Base-by-base conservation (phyloP, 2,329 filamentous ascomycete species). In the Teratosphaeria epicoccoides region DNA sequence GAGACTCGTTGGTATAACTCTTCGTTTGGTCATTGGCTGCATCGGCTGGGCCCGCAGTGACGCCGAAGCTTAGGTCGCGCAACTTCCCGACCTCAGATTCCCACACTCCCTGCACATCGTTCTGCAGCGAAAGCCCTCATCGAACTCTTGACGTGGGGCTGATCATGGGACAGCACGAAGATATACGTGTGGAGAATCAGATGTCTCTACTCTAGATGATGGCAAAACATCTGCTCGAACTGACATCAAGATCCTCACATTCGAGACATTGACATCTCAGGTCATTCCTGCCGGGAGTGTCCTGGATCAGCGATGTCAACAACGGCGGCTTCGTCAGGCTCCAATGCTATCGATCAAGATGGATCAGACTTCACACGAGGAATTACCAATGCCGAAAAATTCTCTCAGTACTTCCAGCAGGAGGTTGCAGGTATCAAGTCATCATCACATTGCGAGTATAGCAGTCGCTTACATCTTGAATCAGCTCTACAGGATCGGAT, bases 321-420 rank as follows among this genome's bases (percentile, higher is more conserved):
- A 7, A 14, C 46, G 6, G 17, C 22, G 22, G n/a, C 49, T 33
- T 37, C 37, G n/a, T 14, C 45, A 24, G 28, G n/a, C 10, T 9
- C 37, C 23, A 22, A 37, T 10, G 26, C 29, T 7, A 47, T 23
- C 3, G 24, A 25, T 23, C 24, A 51, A 20, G 40, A 46, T 23
- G 26, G 50, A 63, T 48, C 23, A 65, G 56, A 52, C 52, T 62
- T 14, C 60, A 66, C 49, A 63, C 68, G 17, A 23, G 48, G 25
- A 10, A 47, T 54, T 22, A 49, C 23, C 3, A 52, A 47, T 26
- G 48, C 24, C n/a, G 84, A 91, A 64, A 81, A 81, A 33, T 95
- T 95, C 73, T 90, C 91, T 68, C 81, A 82, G 60, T 85, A 88
- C 65, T 95, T 95, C 63, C 84, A 88, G 59, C 77, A 83, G 61